Evolutionary conservation across 257 asterid species (phyloP).

Genomic region (Lycium ferocissimum): DNA sequence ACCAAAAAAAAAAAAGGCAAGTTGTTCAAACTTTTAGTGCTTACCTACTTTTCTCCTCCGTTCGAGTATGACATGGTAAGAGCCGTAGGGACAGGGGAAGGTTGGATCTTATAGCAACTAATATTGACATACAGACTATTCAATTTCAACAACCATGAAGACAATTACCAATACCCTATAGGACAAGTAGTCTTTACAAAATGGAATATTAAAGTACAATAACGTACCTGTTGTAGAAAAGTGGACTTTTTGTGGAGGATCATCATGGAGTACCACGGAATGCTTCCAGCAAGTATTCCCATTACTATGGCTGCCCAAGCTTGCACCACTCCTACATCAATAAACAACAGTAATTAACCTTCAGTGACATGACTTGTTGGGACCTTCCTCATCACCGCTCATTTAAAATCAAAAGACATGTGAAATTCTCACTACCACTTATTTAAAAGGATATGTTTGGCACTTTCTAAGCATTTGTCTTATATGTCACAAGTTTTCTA

Average conservation of each 20-base stretch:
- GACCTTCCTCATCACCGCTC: not conserved
- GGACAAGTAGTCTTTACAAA: not conserved
- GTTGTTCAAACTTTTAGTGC: not conserved
- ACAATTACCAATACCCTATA: not conserved
- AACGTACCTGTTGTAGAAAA: constrained; percentile 70
- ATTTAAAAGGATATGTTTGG: not conserved
- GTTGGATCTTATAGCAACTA: not conserved
- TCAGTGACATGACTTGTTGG: not conserved
- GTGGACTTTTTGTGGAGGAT: constrained; percentile 87
- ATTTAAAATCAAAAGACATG: not conserved
- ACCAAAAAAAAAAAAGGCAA: not conserved
- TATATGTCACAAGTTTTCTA: not conserved
- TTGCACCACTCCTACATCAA: constrained; percentile 72
- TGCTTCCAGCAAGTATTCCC: constrained; percentile 78
- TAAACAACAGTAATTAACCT: not conserved
- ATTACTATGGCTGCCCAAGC: constrained; percentile 95
- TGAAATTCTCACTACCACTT: not conserved
- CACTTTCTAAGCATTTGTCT: not conserved
- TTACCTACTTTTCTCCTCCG: constrained; percentile 23
- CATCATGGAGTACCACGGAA: constrained; percentile 94
- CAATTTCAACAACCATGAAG: constrained; percentile 25
- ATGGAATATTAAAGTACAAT: not conserved
- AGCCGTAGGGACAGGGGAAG: not conserved
- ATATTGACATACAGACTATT: not conserved
- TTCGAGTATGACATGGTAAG: not conserved